These are phyloP conservation scores for Chlamydomonas incerta DNA, from an alignment of 139 green algal genomes.

Conservation along the genomic window DNA sequence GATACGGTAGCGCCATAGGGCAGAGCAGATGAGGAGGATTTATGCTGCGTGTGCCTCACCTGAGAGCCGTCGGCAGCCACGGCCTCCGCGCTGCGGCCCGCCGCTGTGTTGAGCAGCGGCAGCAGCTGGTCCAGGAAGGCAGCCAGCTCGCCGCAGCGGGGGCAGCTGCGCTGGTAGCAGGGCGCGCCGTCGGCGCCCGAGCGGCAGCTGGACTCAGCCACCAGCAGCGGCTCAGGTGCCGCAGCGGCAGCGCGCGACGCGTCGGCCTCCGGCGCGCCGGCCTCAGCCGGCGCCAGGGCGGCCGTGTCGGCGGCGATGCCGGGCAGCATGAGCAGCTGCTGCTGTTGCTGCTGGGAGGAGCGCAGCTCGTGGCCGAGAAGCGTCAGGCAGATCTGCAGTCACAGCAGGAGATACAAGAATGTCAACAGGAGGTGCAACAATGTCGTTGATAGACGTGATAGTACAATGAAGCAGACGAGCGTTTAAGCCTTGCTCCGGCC, in stretches of 20 bases:
- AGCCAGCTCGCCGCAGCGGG: conserved; percentile 5
- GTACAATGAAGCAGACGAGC: too few relatives aligned
- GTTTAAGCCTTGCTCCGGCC: too few relatives aligned
- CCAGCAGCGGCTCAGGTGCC: background rate
- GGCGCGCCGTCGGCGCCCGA: background rate
- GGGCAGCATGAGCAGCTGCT: background rate
- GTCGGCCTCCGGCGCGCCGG: too few relatives aligned
- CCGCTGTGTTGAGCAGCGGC: background rate
- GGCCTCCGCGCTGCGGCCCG: too few relatives aligned
- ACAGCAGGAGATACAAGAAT: background rate
- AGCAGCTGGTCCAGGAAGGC: background rate
- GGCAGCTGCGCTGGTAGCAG: background rate
- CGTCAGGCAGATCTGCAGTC: conserved; percentile 9
- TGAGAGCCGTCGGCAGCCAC: conserved; percentile 15
- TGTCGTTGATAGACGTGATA: too few relatives aligned
- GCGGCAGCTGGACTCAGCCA: background rate
- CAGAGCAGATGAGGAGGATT: too few relatives aligned
- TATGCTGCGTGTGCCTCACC: background rate
- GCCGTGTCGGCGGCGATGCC: background rate
- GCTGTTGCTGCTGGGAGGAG: background rate
- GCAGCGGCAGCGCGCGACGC: too few relatives aligned
- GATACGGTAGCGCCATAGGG: too few relatives aligned
- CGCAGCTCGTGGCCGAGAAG: conserved; percentile 14
- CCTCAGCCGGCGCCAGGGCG: too few relatives aligned
- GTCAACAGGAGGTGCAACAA: too few relatives aligned